Percentiles rank a stretch among this genome's conserved stretches.
These are phyloP conservation scores for Jamesozyma piceae DNA, from an alignment of 805 yeast genomes.

Conservation along the genomic window DNA sequence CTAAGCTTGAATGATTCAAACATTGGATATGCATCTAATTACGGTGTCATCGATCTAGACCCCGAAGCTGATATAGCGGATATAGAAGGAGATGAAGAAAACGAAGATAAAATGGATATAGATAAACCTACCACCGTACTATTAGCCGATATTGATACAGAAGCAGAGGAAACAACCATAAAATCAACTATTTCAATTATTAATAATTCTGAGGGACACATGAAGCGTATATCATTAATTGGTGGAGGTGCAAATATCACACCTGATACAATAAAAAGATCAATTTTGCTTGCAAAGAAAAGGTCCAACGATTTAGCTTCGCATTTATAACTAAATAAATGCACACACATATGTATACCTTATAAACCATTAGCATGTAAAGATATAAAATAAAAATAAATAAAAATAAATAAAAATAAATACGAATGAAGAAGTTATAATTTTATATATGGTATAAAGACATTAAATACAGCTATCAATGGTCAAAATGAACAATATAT, in stretches of 20 bases:
- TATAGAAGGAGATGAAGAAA: conserved; percentile 15
- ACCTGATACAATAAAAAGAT: conserved; percentile 37
- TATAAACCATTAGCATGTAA: neutral
- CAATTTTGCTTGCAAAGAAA: conserved; percentile 39
- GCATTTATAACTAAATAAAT: neutral
- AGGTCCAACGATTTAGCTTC: conserved; percentile 36
- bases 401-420: too few species aligned
- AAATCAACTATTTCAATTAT: conserved; percentile 42
- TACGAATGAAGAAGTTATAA: neutral
- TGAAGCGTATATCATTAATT: conserved; percentile 38
- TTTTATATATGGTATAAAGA: neutral
- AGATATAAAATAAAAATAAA: neutral
- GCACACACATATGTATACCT: neutral
- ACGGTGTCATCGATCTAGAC: conserved; percentile 47
- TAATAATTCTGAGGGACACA: conserved; percentile 21
- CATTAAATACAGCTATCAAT: neutral
- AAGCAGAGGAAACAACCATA: conserved; percentile 63
- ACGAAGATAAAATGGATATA: conserved; percentile 29
- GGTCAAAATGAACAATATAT: neutral
- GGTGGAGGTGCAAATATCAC: conserved; percentile 44
- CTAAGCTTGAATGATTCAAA: conserved; percentile 34
- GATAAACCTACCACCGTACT: conserved; percentile 33
- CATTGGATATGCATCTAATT: conserved; percentile 40
- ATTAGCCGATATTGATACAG: conserved; percentile 74
- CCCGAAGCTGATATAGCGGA: conserved; percentile 27